Conservation (phyloP, 768 basidiomycete species). For the Sporobolomyces pararoseus region DNA sequence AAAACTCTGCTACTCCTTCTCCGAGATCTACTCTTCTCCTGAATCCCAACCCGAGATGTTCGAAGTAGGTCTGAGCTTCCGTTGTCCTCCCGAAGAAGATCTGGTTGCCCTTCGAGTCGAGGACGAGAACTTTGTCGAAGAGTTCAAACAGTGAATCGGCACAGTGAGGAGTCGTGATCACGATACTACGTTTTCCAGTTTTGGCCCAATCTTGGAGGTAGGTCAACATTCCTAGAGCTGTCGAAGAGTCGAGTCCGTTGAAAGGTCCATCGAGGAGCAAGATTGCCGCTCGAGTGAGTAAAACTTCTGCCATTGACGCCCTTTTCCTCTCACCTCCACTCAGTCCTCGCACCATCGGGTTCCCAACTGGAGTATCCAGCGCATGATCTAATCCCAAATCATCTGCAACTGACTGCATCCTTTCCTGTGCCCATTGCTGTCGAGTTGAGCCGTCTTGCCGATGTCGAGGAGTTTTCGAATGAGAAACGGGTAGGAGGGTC, state of each 20-base stretch:
- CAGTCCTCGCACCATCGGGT: constrained; percentile 63
- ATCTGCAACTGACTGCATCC: constrained; percentile 54
- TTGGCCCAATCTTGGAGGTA: constrained; percentile 75
- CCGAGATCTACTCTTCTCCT: constrained; percentile 44
- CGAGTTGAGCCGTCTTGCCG: constrained; percentile 46
- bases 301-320: constrained; percentile 53
- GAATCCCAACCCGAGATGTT: constrained; percentile 57
- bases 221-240: constrained; percentile 75
- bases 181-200: constrained; percentile 55
- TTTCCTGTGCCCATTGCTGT: constrained; percentile 49
- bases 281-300: constrained; percentile 49
- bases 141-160: constrained; percentile 58
- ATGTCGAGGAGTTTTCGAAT: constrained; percentile 53
- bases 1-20: constrained; percentile 47
- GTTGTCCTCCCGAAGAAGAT: constrained; percentile 69
- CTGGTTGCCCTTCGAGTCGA: constrained; percentile 69
- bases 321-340: constrained; percentile 55
- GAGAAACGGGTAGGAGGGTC: constrained; percentile 57
- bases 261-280: constrained; percentile 61
- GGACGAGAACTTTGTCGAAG: constrained; percentile 80
- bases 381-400: constrained; percentile 73
- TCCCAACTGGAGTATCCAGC: constrained; percentile 67
- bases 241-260: constrained; percentile 69
- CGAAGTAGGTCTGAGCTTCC: constrained; percentile 62
- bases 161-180: constrained; percentile 57